Evolutionary conservation across 1,284 basidiomycete genomes (phyloP), one percentile per base, ranked within the genome.

Genomic region (Fomitiporia mediterranea): DNA sequence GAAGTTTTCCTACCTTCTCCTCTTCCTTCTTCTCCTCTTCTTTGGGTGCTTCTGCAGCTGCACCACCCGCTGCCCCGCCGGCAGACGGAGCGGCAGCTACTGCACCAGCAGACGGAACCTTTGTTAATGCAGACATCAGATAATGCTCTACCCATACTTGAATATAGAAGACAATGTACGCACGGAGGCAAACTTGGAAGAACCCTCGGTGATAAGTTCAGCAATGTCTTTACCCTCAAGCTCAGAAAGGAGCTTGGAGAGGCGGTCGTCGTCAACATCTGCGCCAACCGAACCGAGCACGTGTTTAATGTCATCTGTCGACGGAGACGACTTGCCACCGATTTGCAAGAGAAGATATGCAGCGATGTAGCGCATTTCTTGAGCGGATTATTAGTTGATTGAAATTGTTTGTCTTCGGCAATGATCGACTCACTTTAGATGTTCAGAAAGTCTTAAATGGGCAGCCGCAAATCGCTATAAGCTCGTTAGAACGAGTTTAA

Each of bases 341-440:
- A 87, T 83, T 75, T 91, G 89, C 77, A 98, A 93, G 73, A 99
- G 92, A 65, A 99, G 85, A 82, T 98, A 99, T 66, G 93, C 94
- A 79, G 95, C 96, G 77, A 99, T 81, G 77, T 96, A 82, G 81
- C 93, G 92, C 94, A 97, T 96, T 53, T 53, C 43, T 47, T 38
- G 21, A 21, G 9, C n/a, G 28, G 9, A 40, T 37, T 25, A 55
- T 13, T 55, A 38, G 28, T 17, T 19, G 4, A 15, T 13, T 54
- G 15, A 53, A 1, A 27, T 11, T 23, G 32, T 8, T 8, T 19
- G 32, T 13, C 17, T 46, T 47, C 15, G 44, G 19, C 40, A 49
- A 34, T 5, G 9, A 46, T n/a, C n/a, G 13, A 42, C 47, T 19
- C 40, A 53, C 56, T 60, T 47, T 53, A 47, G 8, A 56, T 65